Conservation (phyloP, 2,329 filamentous ascomycete genomes). For the Chaetomiaceae sp. region DNA sequence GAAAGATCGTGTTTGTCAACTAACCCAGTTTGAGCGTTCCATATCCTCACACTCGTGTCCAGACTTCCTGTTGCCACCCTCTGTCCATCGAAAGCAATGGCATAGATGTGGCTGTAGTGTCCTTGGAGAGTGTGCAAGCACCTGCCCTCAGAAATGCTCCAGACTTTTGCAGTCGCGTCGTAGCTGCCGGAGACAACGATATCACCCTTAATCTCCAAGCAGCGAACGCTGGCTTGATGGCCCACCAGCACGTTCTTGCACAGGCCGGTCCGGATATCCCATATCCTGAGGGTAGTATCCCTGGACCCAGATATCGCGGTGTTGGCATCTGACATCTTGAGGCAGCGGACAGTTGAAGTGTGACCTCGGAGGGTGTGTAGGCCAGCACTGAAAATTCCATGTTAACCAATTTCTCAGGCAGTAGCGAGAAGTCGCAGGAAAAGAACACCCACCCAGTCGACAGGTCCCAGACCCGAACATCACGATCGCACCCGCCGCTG, state of each 20-base stretch:
- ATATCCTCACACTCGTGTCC: constrained; percentile 94
- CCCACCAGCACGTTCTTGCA: constrained; percentile 90
- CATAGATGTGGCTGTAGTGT: constrained; percentile 98
- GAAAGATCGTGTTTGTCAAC: constrained; percentile 31
- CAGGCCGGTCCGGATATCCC: constrained; percentile 83
- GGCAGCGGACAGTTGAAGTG: constrained; percentile 90
- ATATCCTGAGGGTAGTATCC: constrained; percentile 89
- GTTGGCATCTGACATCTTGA: constrained; percentile 93
- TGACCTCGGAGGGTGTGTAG: constrained; percentile 85
- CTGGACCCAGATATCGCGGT: constrained; percentile 95
- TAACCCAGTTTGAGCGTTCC: constrained; percentile 85
- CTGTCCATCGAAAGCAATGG: constrained; percentile 92
- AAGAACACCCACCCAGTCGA: constrained; percentile 63
- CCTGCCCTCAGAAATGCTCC: constrained; percentile 93
- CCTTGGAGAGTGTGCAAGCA: constrained; percentile 86
- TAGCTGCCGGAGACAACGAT: constrained; percentile 98
- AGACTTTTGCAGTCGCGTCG: constrained; percentile 92
- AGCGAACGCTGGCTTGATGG: constrained; percentile 91
- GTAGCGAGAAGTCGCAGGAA: neutral
- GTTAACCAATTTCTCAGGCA: constrained; percentile 10
- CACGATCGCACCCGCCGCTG: constrained; percentile 91
- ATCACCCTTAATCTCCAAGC: constrained; percentile 92
- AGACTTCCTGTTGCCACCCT: constrained; percentile 91
- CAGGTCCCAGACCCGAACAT: constrained; percentile 96
- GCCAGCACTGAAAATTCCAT: constrained; percentile 51